phyloP scores from a whole-genome alignment of 768 basidiomycete genomes.

The Omphalotus guepiniiformis region DNA sequence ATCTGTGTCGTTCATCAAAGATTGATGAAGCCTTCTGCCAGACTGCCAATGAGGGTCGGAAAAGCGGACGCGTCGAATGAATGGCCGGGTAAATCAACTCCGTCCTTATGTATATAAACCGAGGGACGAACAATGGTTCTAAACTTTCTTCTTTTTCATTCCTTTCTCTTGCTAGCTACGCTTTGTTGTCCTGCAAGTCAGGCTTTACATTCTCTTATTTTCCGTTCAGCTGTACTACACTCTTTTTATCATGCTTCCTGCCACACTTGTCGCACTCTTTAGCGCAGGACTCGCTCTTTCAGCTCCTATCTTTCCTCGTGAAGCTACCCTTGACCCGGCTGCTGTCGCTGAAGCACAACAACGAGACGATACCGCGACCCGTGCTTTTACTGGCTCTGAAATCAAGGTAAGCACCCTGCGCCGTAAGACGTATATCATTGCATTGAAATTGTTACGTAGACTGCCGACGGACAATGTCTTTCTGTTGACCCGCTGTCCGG shows the following conservation, averaged over 20 bases:
- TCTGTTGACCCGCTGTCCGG: slow-evolving; percentile 18
- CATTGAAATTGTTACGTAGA: slow-evolving; percentile 10
- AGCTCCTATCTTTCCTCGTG: slow-evolving; percentile 13
- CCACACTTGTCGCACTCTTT: slow-evolving; percentile 17
- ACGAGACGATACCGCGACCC: slow-evolving; percentile 16
- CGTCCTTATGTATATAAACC: too few species aligned
- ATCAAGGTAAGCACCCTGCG: slow-evolving; percentile 14
- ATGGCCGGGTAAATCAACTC: too few species aligned
- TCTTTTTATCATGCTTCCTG: slow-evolving; percentile 13
- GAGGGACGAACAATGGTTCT: too few species aligned
- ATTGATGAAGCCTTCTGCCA: too few species aligned
- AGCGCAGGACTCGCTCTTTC: slow-evolving; percentile 15
- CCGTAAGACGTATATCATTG: too few species aligned
- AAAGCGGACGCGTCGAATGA: too few species aligned
- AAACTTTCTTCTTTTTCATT: background rate
- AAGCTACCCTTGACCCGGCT: slow-evolving; percentile 12
- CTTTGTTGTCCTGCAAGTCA: slow-evolving; percentile 11
- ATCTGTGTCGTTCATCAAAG: too few species aligned
- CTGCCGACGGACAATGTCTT: slow-evolving; percentile 20
- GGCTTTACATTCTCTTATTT: slow-evolving; percentile 8
- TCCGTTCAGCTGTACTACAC: background rate
- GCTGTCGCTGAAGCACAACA: slow-evolving; percentile 17
- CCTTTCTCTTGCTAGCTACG: slow-evolving; percentile 1
- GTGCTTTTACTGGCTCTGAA: slow-evolving; percentile 17
- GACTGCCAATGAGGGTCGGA: too few species aligned